These are phyloP conservation scores for Dorcoceras hygrometricum DNA, from an alignment of 257 asterid genomes.

Conservation along the genomic window DNA sequence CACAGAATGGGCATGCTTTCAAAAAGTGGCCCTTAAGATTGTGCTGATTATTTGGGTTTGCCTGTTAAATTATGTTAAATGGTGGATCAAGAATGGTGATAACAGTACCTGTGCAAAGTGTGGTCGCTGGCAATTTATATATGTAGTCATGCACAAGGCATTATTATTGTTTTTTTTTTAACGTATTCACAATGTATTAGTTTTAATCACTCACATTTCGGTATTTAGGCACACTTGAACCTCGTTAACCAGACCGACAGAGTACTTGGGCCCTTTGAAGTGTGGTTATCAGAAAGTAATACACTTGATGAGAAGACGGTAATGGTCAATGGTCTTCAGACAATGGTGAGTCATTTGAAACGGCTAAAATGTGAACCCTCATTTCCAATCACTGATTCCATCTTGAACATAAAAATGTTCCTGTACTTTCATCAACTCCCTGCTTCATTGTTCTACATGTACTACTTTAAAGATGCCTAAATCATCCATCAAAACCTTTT, in stretches of 20 bases:
- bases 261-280: slow-evolving; percentile 87
- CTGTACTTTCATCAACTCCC: neutral
- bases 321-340: slow-evolving; percentile 93
- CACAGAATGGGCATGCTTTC: neutral
- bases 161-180: slow-evolving; percentile 13
- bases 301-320: slow-evolving; percentile 73
- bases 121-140: slow-evolving; percentile 12
- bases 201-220: slow-evolving; percentile 20
- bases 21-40: slow-evolving; percentile 11
- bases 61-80: slow-evolving; percentile 13
- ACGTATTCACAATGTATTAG: slow-evolving; percentile 9
- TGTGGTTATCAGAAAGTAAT: slow-evolving; percentile 70
- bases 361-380: slow-evolving; percentile 14
- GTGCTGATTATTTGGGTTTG: slow-evolving; percentile 14
- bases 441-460: neutral
- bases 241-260: slow-evolving; percentile 79
- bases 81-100: neutral
- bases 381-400: neutral
- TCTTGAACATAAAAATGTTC: slow-evolving; percentile 2
- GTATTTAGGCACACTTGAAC: slow-evolving; percentile 55
- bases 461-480: neutral
- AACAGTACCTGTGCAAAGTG: neutral
- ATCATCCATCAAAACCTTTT: slow-evolving; percentile 15
- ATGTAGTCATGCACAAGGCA: slow-evolving; percentile 13
- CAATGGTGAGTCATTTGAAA: slow-evolving; percentile 48